phyloP scores from a whole-genome alignment of 306 rosid species.

The Cyamopsis tetragonoloba region DNA sequence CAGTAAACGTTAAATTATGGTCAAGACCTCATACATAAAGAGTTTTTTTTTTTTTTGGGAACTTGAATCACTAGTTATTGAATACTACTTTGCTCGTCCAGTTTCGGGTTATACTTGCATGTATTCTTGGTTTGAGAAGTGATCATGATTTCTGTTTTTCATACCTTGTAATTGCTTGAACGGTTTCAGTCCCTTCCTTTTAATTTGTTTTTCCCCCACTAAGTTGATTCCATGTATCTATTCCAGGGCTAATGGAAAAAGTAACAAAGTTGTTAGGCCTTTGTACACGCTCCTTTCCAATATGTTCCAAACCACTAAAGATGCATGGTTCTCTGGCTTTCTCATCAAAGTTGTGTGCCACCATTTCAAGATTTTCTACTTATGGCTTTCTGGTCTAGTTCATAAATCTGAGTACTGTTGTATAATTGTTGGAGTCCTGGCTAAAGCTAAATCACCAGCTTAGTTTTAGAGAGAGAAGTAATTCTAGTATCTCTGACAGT shows the following conservation, averaged over 20 bases:
- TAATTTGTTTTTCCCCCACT: neutral
- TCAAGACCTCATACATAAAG: no score
- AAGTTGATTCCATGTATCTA: neutral
- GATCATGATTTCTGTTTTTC: neutral
- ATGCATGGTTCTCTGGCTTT: neutral
- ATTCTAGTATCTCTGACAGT: neutral
- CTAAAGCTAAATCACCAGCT: neutral
- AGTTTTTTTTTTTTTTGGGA: neutral
- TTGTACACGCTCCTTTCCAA: neutral
- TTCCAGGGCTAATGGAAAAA: neutral
- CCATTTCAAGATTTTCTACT: neutral
- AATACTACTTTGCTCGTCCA: constrained; percentile 1
- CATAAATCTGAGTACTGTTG: neutral
- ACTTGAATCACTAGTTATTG: neutral
- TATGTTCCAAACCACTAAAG: neutral
- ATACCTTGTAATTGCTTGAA: neutral
- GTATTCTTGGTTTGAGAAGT: neutral
- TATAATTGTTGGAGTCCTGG: neutral
- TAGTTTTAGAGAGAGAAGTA: neutral
- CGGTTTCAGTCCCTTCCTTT: neutral
- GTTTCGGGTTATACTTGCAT: neutral
- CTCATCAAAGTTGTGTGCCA: neutral
- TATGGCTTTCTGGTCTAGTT: neutral
- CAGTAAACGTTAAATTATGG: no score
- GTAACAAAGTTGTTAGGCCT: neutral